Percentiles rank a stretch among this genome's conserved stretches.
These are phyloP conservation scores for Candolleomyces eurysporus DNA, from an alignment of 768 basidiomycete genomes.

Conservation along the genomic window DNA sequence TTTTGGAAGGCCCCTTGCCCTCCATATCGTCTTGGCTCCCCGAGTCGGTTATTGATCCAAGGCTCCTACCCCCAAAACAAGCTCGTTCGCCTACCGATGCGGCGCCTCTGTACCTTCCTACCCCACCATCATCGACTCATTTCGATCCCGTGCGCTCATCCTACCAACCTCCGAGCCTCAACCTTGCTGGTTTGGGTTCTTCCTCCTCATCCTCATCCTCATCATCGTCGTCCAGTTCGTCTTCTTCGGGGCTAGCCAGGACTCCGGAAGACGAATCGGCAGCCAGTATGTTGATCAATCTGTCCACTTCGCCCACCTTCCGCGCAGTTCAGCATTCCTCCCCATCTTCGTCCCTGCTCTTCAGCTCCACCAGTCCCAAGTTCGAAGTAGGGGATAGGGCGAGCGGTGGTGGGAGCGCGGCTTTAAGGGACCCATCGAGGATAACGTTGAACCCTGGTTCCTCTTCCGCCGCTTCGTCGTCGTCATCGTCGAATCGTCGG, in stretches of 20 bases:
- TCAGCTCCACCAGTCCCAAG: neutral
- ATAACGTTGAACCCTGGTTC: neutral
- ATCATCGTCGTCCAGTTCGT: slow-evolving; percentile 11
- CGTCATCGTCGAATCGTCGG: neutral
- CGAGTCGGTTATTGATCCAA: slow-evolving; percentile 32
- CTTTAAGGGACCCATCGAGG: neutral
- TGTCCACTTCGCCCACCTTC: slow-evolving; percentile 42
- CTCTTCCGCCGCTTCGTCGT: neutral
- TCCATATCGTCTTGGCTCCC: slow-evolving; percentile 71
- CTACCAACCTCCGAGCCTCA: slow-evolving; percentile 40
- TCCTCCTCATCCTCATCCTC: neutral
- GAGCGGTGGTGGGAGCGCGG: neutral
- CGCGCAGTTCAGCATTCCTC: slow-evolving; percentile 13
- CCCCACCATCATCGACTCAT: slow-evolving; percentile 55
- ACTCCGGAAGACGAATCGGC: slow-evolving; percentile 71
- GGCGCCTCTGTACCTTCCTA: slow-evolving; percentile 41
- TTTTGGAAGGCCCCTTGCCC: slow-evolving; percentile 42
- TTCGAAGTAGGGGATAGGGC: neutral
- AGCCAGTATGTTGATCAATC: slow-evolving; percentile 64
- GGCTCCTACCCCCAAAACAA: slow-evolving; percentile 17
- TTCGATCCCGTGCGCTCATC: slow-evolving; percentile 40
- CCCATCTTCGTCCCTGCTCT: neutral
- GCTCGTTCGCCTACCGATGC: slow-evolving; percentile 7
- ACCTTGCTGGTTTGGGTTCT: slow-evolving; percentile 23
- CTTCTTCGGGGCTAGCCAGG: slow-evolving; percentile 18